Conservation (phyloP, 2,329 filamentous ascomycete species). For the Kalaharituber pfeilii region DNA sequence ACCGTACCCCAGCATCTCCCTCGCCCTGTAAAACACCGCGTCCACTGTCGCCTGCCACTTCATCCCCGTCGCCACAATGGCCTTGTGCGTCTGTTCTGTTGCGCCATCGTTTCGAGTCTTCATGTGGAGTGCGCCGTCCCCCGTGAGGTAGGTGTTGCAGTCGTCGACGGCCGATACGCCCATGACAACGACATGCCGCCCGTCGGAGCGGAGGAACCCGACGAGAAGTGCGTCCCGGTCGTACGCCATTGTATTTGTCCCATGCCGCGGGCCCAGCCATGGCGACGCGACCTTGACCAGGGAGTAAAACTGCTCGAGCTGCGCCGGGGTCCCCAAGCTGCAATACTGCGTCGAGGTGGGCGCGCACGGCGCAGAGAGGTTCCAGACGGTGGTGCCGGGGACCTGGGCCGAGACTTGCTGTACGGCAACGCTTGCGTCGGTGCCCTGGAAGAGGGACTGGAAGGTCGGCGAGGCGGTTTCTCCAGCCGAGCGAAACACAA, state of each 20-base stretch:
- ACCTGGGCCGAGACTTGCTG: background rate
- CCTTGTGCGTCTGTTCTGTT: background rate
- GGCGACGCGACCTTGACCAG: slow-evolving; percentile 4
- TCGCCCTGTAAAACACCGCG: slow-evolving; percentile 3
- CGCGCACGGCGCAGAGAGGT: background rate
- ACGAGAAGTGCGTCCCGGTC: slow-evolving; percentile 3
- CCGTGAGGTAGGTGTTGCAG: slow-evolving; percentile 4
- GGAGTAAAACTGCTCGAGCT: slow-evolving; percentile 13
- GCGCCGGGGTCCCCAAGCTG: slow-evolving; percentile 5
- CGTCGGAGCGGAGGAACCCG: slow-evolving; percentile 3
- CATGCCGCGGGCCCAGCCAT: slow-evolving; percentile 5
- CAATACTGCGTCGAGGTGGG: background rate
- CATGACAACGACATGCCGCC: slow-evolving; percentile 6
- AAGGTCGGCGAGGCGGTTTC: background rate
- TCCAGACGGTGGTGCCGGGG: background rate
- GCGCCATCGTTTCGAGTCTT: slow-evolving; percentile 6
- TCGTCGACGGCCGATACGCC: slow-evolving; percentile 1
- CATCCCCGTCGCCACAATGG: slow-evolving; percentile 3
- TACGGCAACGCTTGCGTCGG: background rate
- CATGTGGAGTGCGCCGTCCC: background rate
- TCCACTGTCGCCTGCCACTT: slow-evolving; percentile 2
- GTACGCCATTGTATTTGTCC: slow-evolving; percentile 2
- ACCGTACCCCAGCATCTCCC: background rate
- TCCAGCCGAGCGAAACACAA: background rate
- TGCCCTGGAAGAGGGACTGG: background rate